Evolutionary conservation across 306 rosid genomes (phyloP).

Genomic region (Sicyos baderoa): DNA sequence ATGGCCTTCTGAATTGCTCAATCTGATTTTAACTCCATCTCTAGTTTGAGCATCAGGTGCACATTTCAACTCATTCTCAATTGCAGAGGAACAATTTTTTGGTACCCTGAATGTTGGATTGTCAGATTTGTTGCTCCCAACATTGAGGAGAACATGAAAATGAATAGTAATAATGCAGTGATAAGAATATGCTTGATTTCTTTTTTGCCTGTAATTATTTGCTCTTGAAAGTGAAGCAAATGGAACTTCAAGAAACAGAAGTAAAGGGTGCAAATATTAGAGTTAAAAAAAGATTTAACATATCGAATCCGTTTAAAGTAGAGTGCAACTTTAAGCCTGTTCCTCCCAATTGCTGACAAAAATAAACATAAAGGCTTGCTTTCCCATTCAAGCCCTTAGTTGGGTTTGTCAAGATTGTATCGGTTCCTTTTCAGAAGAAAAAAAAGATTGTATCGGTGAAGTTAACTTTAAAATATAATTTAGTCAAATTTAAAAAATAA

Average conservation of each 20-base stretch:
- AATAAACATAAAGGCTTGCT: not conserved
- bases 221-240: not conserved
- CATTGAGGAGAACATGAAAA: not conserved
- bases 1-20: constrained; percentile 11
- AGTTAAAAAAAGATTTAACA: not conserved
- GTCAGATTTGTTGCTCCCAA: constrained; percentile 4
- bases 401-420: not conserved
- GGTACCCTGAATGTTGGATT: not conserved
- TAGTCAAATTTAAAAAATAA: too few species aligned
- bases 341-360: not conserved
- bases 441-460: too few species aligned
- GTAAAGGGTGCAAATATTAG: not conserved
- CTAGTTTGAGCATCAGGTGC: not conserved
- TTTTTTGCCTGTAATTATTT: not conserved
- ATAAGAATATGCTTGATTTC: not conserved
- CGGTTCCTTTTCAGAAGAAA: too few species aligned
- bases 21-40: too few species aligned
- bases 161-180: too few species aligned
- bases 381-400: not conserved
- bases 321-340: not conserved
- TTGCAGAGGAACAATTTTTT: too few species aligned
- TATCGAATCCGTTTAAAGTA: not conserved
- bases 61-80: constrained; percentile 27
- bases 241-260: not conserved
- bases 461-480: too few species aligned